A percentile compares a stretch with the other conserved stretches of the same genome.
Evolutionary conservation across 176 grass and related monocot species (phyloP).

Genomic region (Lolium perenne): DNA sequence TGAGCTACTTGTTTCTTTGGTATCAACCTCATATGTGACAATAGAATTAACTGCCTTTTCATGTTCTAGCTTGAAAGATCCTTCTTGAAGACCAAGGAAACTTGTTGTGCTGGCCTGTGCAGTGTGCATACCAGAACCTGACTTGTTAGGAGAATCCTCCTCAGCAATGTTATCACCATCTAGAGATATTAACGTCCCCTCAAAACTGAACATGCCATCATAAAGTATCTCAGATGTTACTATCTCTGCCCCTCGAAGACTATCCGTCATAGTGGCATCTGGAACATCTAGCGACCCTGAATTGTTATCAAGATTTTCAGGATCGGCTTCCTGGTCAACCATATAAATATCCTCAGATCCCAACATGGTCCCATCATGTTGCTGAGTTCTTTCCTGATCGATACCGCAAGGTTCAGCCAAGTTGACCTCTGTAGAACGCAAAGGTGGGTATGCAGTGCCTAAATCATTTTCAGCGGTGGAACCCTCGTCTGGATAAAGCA

Average conservation of each 20-base stretch:
- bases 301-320: constrained; percentile 8
- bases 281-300: constrained; percentile 26
- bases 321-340: not conserved
- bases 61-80: constrained; percentile 12
- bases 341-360: constrained; percentile 23
- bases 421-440: not conserved
- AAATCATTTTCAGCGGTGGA: constrained; percentile 19
- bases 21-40: not conserved
- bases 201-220: constrained; percentile 7
- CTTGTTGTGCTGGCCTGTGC: not conserved
- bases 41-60: not conserved
- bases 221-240: constrained; percentile 21
- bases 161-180: not conserved
- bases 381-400: constrained; percentile 21
- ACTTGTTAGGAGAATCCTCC: constrained; percentile 14
- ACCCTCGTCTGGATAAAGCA: constrained; percentile 7
- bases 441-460: not conserved
- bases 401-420: not conserved
- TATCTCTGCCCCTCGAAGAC: not conserved
- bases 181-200: constrained; percentile 4
- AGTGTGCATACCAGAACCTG: constrained; percentile 23
- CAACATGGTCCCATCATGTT: constrained; percentile 24
- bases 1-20: not conserved
- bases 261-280: not conserved
- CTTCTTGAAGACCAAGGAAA: constrained; percentile 11